Evolutionary conservation across 2,329 filamentous ascomycete species (phyloP).

Genomic region (Hymenoscyphus repandus): DNA sequence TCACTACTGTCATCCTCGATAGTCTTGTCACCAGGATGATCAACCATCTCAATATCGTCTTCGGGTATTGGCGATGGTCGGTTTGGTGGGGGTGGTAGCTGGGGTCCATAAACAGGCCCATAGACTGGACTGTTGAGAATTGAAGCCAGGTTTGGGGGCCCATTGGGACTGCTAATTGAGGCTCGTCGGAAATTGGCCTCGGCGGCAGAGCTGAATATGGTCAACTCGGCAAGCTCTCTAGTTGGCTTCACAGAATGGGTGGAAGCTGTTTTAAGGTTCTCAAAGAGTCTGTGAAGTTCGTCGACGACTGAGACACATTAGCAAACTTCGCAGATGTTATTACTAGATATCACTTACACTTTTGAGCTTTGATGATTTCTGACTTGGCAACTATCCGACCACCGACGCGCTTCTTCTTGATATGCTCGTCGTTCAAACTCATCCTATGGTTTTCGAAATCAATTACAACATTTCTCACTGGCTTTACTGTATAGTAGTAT

Average conservation of each 20-base stretch:
- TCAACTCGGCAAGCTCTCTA: slow-evolving; percentile 73
- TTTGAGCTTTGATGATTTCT: slow-evolving; percentile 57
- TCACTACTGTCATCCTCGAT: slow-evolving; percentile 33
- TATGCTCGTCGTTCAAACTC: slow-evolving; percentile 56
- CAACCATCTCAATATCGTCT: slow-evolving; percentile 32
- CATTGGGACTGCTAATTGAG: slow-evolving; percentile 36
- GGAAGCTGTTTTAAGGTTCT: slow-evolving; percentile 60
- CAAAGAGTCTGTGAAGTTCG: slow-evolving; percentile 67
- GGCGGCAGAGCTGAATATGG: slow-evolving; percentile 57
- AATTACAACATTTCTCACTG: slow-evolving; percentile 74
- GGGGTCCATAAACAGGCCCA: slow-evolving; percentile 25
- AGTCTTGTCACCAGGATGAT: slow-evolving; percentile 22
- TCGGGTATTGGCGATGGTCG: slow-evolving; percentile 15
- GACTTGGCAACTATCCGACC: slow-evolving; percentile 58
- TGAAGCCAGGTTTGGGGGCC: slow-evolving; percentile 23
- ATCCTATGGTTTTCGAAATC: slow-evolving; percentile 68
- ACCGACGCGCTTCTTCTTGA: slow-evolving; percentile 69
- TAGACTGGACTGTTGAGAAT: slow-evolving; percentile 22
- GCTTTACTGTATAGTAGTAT: slow-evolving; percentile 85
- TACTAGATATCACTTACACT: slow-evolving; percentile 56
- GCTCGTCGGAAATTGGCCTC: slow-evolving; percentile 46
- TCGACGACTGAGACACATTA: slow-evolving; percentile 55
- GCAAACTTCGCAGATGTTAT: slow-evolving; percentile 13
- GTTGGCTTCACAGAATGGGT: slow-evolving; percentile 62
- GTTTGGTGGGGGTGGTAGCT: slow-evolving; percentile 8